Base-by-base conservation (phyloP, 2,329 filamentous ascomycete species). In the Ceratocystis diversiconidia region DNA sequence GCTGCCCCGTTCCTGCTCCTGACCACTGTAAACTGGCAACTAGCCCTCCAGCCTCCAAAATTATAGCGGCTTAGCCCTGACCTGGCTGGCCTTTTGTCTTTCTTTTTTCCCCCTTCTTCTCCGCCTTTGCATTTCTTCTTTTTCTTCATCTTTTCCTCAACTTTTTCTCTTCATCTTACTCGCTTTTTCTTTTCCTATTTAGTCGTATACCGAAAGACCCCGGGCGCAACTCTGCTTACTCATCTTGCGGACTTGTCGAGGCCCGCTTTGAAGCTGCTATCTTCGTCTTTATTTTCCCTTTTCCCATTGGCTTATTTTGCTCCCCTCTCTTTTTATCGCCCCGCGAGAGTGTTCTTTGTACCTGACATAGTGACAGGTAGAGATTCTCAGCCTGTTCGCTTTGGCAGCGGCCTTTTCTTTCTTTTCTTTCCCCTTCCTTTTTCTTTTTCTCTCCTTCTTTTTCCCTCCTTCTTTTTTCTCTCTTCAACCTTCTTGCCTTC, bases 151-250 rank as follows among this genome's bases (percentile, higher is more conserved):
- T 67, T 64, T 28, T 28, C 2, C 10, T 52, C 25, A n/a, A 7
- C 46, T 22, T 48, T 5, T 25, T 15, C 22, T 3, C 5, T 28
- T 52, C 48, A 12, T 52, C 48, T 28, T 52, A 15, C 10, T 28
- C 25, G 3, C 44, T 62, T 71, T 69, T 68, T 68, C 50, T 69
- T 67, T 70, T 68, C 67, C 63, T 70, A 68, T 50, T 62, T 63
- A 17, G 12, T 10, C 3, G 10, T 15, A 15, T 3, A 15, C 65
- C 64, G 55, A 64, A 65, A 63, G 43, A 55, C 28, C 28, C 44
- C 62, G 15, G 25, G 22, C 10, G 22, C 48, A 52, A 6, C 36
- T 41, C 46, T 59, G 44, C 65, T 61, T 64, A 52, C 67, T 64
- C 55, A 59, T 30, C 55, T 30, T 59, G 36, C 28, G 3, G 12